Percentiles rank a stretch among this genome's conserved stretches.
phyloP scores from a whole-genome alignment of 805 yeast species.

The Groenewaldozyma salmanticensis region DNA sequence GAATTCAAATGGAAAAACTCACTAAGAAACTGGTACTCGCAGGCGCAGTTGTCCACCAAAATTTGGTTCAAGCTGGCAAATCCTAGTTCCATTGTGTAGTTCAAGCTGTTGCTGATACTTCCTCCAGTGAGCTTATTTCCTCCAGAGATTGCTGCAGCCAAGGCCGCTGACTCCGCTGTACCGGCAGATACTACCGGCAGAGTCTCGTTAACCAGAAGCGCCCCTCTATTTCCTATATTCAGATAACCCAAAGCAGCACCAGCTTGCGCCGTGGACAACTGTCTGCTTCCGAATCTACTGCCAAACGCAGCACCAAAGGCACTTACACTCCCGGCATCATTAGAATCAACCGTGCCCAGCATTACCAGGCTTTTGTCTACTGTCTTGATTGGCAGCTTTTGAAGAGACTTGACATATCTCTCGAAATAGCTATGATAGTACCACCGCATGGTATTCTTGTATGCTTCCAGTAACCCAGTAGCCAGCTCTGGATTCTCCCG shows the following conservation, averaged over 20 bases:
- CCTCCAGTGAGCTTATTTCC: background rate
- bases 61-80: conserved; percentile 67
- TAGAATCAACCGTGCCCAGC: conserved; percentile 37
- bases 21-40: conserved; percentile 62
- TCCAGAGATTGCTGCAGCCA: background rate
- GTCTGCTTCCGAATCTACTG: background rate
- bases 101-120: conserved; percentile 39
- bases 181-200: conserved; percentile 68
- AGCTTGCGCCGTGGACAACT: background rate
- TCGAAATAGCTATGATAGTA: conserved; percentile 74
- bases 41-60: conserved; percentile 63
- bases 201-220: conserved; percentile 45
- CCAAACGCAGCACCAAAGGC: background rate
- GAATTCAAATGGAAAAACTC: conserved; percentile 51
- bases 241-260: conserved; percentile 39
- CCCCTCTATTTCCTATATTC: conserved; percentile 47
- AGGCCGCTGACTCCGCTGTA: conserved; percentile 50
- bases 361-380: conserved; percentile 45
- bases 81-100: conserved; percentile 63
- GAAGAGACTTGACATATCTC: conserved; percentile 63
- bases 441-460: conserved; percentile 86
- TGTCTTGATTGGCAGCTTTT: conserved; percentile 45
- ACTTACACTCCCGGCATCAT: conserved; percentile 18
- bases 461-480: conserved; percentile 65
- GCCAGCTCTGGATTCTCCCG: conserved; percentile 54